Evolutionary conservation across 805 yeast species (phyloP), one percentile per base, ranked within the genome.

Genomic region (Candida pini): DNA sequence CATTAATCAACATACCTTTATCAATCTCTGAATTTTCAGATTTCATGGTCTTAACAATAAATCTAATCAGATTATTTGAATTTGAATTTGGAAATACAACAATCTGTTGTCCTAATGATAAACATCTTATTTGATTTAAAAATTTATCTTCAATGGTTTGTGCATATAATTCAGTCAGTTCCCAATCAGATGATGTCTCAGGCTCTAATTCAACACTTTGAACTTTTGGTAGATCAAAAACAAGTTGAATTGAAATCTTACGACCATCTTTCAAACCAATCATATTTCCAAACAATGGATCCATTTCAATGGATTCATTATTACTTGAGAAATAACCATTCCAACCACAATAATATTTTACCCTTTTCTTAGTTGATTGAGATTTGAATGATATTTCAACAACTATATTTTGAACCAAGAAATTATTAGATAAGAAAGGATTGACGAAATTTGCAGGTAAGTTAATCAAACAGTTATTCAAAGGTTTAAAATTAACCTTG

Each of bases 111-210:
- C 68, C 64, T 14, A 69, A 32, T 0, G 77, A 64, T 1, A 88
- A 82, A 32, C 89, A 81, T 39, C 97, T 66, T 1, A 94, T 78
- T 53, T 90, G 97, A 36, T 79, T 75, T 23, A 90, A 62, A 47
- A 89, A 68, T 43, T 74, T 73, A 30, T 77, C 74, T 52, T 90
- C 97, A 18, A 90, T 69, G 27, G 69, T 73, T 19, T 71, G 76
- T 2, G 95, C 90, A 56, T 90, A 84, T 3, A 82, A 58, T 51
- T 89, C 96, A 3, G 88, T 83, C 18, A 85, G 63, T 45, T 89
- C 97, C 97, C 97, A 90, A 53, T 90, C 98, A 5, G 81, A 69
- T 2, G 78, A 57, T 0, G 85, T 69, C 14, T 72, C 59, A 0
- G 97, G 97, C 49, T 85, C 96, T 28, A 90, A 68, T 48, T 74